Percentiles rank a stretch among this genome's conserved stretches.
These are phyloP conservation scores for Schizopora paradoxa DNA, from an alignment of 1,284 basidiomycete genomes.

Conservation along the genomic window DNA sequence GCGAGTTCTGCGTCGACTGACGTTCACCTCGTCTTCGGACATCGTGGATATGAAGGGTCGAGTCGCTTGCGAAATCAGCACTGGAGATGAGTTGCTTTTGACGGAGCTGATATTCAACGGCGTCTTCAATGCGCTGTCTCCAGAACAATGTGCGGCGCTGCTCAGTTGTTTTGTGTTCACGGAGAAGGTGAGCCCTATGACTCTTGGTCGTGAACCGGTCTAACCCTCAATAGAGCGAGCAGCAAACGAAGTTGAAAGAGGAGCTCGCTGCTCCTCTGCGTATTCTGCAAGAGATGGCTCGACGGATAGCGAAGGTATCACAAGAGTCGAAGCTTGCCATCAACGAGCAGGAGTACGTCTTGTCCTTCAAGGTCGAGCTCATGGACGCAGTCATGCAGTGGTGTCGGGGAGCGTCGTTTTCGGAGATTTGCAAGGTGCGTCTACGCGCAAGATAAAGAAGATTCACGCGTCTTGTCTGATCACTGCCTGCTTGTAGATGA, in stretches of 20 bases:
- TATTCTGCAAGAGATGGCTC: conserved; percentile 92
- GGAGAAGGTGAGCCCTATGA: conserved; percentile 73
- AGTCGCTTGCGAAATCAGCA: conserved; percentile 97
- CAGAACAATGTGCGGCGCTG: conserved; percentile 90
- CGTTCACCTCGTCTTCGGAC: conserved; percentile 85
- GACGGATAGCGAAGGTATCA: conserved; percentile 93
- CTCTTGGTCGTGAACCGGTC: not conserved
- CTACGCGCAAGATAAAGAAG: not conserved
- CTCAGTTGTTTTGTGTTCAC: conserved; percentile 96
- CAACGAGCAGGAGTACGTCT: conserved; percentile 93
- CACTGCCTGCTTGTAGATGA: conserved; percentile 49
- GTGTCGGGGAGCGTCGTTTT: conserved; percentile 96
- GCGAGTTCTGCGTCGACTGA: conserved; percentile 86
- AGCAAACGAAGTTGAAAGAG: conserved; percentile 82
- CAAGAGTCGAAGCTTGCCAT: conserved; percentile 88
- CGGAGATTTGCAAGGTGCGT: conserved; percentile 90
- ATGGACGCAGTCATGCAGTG: conserved; percentile 97
- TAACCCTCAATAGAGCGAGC: conserved; percentile 66
- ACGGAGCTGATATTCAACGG: conserved; percentile 99
- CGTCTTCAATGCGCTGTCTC: conserved; percentile 84
- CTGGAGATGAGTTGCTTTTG: conserved; percentile 93
- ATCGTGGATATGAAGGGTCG: conserved; percentile 98
- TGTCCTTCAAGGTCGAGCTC: conserved; percentile 95
- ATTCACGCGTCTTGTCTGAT: not conserved
- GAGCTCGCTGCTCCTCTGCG: conserved; percentile 90